Evolutionary conservation across 2,329 filamentous ascomycete species (phyloP).

Genomic region (Pseudopithomyces maydicus): DNA sequence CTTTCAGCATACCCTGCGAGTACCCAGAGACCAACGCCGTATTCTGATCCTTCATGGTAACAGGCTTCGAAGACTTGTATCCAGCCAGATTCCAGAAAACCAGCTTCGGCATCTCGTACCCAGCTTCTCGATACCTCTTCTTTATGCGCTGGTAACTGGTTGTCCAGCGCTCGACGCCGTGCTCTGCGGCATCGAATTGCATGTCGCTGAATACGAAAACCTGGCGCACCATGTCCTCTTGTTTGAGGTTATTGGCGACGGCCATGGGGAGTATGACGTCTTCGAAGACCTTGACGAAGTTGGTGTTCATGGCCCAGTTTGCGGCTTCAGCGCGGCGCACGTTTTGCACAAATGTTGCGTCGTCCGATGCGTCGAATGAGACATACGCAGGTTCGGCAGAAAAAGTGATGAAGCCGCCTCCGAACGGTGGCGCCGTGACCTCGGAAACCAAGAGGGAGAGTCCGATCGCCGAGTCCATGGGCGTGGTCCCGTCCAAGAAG

Average conservation of each 20-base stretch:
- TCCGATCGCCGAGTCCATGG: slow-evolving; percentile 61
- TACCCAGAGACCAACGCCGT: slow-evolving; percentile 61
- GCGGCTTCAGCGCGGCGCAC: slow-evolving; percentile 34
- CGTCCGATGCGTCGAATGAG: slow-evolving; percentile 43
- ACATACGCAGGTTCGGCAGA: slow-evolving; percentile 48
- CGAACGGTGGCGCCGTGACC: slow-evolving; percentile 59
- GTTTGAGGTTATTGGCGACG: slow-evolving; percentile 53
- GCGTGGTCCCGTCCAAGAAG: slow-evolving; percentile 54
- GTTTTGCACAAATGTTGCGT: slow-evolving; percentile 50
- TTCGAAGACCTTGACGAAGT: slow-evolving; percentile 62
- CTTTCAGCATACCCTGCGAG: slow-evolving; percentile 63
- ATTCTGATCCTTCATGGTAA: slow-evolving; percentile 51
- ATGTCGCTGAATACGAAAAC: slow-evolving; percentile 67
- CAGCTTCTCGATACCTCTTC: slow-evolving; percentile 51
- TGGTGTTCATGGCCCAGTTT: slow-evolving; percentile 53
- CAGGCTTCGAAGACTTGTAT: slow-evolving; percentile 55
- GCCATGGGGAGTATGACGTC: slow-evolving; percentile 61
- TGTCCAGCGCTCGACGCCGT: slow-evolving; percentile 39
- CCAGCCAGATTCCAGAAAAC: slow-evolving; percentile 65
- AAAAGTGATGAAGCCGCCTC: slow-evolving; percentile 63
- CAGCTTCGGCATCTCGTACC: slow-evolving; percentile 64
- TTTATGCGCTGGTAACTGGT: slow-evolving; percentile 59
- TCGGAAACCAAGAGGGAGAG: slow-evolving; percentile 62
- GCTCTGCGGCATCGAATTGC: slow-evolving; percentile 58
- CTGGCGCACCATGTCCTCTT: slow-evolving; percentile 65